Evolutionary conservation across 176 grass and related monocot species (phyloP), one percentile per base, ranked within the genome.

Genomic region (Lolium rigidum): DNA sequence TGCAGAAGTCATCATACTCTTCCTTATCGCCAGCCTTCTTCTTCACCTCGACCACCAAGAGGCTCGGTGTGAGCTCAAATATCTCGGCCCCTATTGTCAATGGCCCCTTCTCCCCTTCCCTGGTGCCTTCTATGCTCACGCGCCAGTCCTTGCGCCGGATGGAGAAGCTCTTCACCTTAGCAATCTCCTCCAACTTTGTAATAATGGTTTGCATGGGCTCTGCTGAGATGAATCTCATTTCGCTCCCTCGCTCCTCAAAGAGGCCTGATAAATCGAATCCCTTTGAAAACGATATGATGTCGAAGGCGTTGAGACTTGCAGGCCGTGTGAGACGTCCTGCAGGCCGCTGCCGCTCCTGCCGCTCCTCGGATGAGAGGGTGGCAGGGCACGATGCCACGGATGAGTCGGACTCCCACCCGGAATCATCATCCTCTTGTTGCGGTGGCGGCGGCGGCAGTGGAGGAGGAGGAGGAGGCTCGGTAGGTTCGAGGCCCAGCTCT

Each of bases 1-100:
- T 87, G 44, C 97, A 99, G 61, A 99, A 99, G 6, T 99, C 92
- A 2, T 99, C 97, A 5, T 99, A 99, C 76, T 99, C 97, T n/a
- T 85, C 70, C 59, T 67, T 88, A 37, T 96, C 88, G 41, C 97
- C 97, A 18, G 94, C 90, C 84, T 96, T 99, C 88, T 93, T 99
- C 80, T 95, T 99, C 84, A 99, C 92, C 81, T 99, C 97, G 28
- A 99, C 85, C 76, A 96, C 97, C 37, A 96, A 89, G 63, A 99
- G 88, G 16, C 66, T 96, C 26, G 94, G 86, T 11, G 97, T 99
- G 58, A 99, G 90, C 88, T 99, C 92, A 58, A 94, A 99, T 84
- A 99, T 95, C 88, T 99, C 97, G 6, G 88, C 92, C 9, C 84
- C 92, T 7, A 99, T 96, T 14, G 94, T 96, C 87, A 99, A 85